A percentile compares a stretch with the other conserved stretches of the same genome.
Evolutionary conservation across 768 basidiomycete genomes (phyloP).

Genomic region (Cystobasidium ongulense): DNA sequence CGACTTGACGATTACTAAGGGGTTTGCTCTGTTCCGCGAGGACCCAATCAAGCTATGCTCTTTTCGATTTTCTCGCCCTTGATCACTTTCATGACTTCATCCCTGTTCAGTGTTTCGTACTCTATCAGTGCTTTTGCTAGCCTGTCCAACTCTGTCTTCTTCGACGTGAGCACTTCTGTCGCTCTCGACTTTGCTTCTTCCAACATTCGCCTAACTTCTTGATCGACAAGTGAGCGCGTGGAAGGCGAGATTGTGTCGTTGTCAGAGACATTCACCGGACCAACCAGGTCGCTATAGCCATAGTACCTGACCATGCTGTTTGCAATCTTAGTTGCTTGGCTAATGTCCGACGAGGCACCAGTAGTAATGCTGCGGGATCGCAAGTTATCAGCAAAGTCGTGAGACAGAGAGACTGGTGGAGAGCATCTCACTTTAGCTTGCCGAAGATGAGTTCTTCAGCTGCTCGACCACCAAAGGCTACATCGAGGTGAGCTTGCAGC

Average conservation of each 20-base stretch:
- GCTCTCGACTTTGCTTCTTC: conserved; percentile 64
- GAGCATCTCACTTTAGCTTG: conserved; percentile 35
- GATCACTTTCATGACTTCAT: conserved; percentile 66
- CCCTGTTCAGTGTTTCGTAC: conserved; percentile 80
- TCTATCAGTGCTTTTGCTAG: conserved; percentile 86
- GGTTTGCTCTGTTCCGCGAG: too few species aligned
- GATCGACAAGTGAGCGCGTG: conserved; percentile 75
- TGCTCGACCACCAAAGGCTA: conserved; percentile 85
- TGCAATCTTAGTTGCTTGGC: conserved; percentile 68
- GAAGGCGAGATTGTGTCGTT: conserved; percentile 63
- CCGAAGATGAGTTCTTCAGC: conserved; percentile 61
- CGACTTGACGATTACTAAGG: too few species aligned
- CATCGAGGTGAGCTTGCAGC: conserved; percentile 75
- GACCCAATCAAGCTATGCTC: not conserved
- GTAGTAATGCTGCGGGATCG: conserved; percentile 65
- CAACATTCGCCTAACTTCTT: conserved; percentile 72
- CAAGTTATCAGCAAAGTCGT: conserved; percentile 44
- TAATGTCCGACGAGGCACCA: conserved; percentile 82
- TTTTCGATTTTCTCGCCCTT: conserved; percentile 29
- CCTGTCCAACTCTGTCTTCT: conserved; percentile 66
- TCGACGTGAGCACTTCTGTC: conserved; percentile 56
- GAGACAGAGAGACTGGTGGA: not conserved
- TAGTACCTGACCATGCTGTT: conserved; percentile 74
- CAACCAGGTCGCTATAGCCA: conserved; percentile 47
- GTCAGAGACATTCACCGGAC: conserved; percentile 71